Base-by-base conservation (phyloP, 805 yeast species). In the Metschnikowia anglica region DNA sequence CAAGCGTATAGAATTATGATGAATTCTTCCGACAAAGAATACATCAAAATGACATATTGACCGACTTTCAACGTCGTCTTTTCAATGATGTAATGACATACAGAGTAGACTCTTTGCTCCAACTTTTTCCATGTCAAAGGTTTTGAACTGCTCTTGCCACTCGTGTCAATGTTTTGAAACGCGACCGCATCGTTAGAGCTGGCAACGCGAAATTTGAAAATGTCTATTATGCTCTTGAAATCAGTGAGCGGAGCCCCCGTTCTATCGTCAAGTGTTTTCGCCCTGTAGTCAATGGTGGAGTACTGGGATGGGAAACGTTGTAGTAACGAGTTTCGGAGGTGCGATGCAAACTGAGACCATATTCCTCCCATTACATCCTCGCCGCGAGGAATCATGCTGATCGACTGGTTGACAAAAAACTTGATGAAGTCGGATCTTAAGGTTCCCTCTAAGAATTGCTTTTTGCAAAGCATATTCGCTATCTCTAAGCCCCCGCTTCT, bases 401-500 rank as follows among this genome's bases (percentile, higher is more conserved):
- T 66, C 0, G 89, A 79, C 37, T 76, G 76, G 21, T 77, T 68
- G 18, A 85, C 73, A 47, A 83, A 83, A 58, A 89, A 93, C 57
- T 87, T 88, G 40, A 89, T 88, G 62, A 80, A 90, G 20, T 79
- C 82, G 0, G 95, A 82, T n/a, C 79, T 73, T 17, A 93, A 66
- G n/a, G 76, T 71, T 2, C 98, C 98, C 51, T 81, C 85, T 31
- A 81, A 70, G 58, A 89, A 89, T 51, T 79, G 76, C 51, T 82
- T 79, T 56, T 83, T 87, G 64, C 86, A 88, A 55, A 81, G 75
- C 85, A 81, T 87, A 53, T 90, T 93, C 0, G 98, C 98, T 49
- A 93, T 85, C 54, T 93, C 98, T 16, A 88, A 73, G 7, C 97
- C 83, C 17, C 96, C 96, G 61, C 87, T 81, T 52, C 93, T 71